phyloP scores from a whole-genome alignment of 2,329 filamentous ascomycete species.

The Anthostomella pinea region DNA sequence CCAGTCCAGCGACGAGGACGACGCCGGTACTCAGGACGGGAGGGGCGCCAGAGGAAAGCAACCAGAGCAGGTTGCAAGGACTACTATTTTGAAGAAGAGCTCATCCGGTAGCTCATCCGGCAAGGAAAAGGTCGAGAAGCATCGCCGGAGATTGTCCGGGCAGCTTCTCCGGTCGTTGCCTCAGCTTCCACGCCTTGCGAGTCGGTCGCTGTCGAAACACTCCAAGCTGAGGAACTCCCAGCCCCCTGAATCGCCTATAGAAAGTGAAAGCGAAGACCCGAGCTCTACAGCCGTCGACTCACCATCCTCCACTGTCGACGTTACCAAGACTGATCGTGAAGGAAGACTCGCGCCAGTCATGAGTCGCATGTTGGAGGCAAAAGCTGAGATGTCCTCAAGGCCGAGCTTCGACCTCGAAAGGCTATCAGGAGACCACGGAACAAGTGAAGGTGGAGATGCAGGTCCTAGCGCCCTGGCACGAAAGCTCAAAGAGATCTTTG shows the following conservation, averaged over 20 bases:
- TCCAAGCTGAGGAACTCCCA: slow-evolving; percentile 40
- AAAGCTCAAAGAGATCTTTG: slow-evolving; percentile 79
- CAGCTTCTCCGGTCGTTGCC: slow-evolving; percentile 65
- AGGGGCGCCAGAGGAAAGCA: slow-evolving; percentile 23
- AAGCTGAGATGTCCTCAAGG: slow-evolving; percentile 59
- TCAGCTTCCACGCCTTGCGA: slow-evolving; percentile 48
- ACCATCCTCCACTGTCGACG: slow-evolving; percentile 26
- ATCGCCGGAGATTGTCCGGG: slow-evolving; percentile 60
- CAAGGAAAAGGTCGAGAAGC: slow-evolving; percentile 41
- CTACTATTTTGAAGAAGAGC: slow-evolving; percentile 31
- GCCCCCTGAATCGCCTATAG: slow-evolving; percentile 32
- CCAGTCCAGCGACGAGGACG: slow-evolving; percentile 76
- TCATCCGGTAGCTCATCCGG: slow-evolving; percentile 30
- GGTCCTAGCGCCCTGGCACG: slow-evolving; percentile 61
- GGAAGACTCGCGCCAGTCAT: slow-evolving; percentile 66
- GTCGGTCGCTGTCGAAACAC: slow-evolving; percentile 39
- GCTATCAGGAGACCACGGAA: slow-evolving; percentile 39
- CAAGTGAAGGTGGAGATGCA: slow-evolving; percentile 29
- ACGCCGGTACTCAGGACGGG: slow-evolving; percentile 37
- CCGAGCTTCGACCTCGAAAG: slow-evolving; percentile 56
- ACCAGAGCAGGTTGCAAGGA: slow-evolving; percentile 28
- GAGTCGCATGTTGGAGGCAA: slow-evolving; percentile 73
- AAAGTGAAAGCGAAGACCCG: slow-evolving; percentile 19
- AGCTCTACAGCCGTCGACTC: slow-evolving; percentile 9
- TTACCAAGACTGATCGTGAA: slow-evolving; percentile 31